A percentile compares a stretch with the other conserved stretches of the same genome.
Conservation (phyloP, 1,284 basidiomycete species). For the Leccinum subspadiceum region DNA sequence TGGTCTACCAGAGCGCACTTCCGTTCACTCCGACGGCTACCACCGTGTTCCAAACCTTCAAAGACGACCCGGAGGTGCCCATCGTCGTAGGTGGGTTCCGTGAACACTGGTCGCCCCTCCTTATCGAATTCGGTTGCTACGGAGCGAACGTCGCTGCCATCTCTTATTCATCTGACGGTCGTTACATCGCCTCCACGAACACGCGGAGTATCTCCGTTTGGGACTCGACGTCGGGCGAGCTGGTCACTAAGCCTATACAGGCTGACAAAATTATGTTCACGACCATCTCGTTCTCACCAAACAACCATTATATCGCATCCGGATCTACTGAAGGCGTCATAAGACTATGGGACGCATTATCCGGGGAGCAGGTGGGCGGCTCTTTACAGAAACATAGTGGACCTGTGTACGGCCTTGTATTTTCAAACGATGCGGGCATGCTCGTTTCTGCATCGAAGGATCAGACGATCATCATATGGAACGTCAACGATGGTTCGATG, state of each 20-base stretch:
- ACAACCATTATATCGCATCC: conserved; percentile 28
- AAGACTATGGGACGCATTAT: conserved; percentile 27
- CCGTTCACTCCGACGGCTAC: conserved; percentile 31
- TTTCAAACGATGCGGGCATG: conserved; percentile 27
- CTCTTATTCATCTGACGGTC: conserved; percentile 29
- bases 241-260: conserved; percentile 19
- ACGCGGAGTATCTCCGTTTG: conserved; percentile 23
- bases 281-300: conserved; percentile 27
- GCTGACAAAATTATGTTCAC: conserved; percentile 11
- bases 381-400: conserved; percentile 19
- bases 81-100: conserved; percentile 31
- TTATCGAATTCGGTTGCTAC: conserved; percentile 27
- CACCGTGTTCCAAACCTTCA: conserved; percentile 28
- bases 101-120: conserved; percentile 32
- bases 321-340: conserved; percentile 23
- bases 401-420: conserved; percentile 27
- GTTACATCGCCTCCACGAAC: conserved; percentile 31
- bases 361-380: conserved; percentile 21
- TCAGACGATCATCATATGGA: conserved; percentile 30
- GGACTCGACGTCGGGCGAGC: conserved; percentile 32
- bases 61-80: conserved; percentile 24
- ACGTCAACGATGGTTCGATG: conserved; percentile 17
- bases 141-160: conserved; percentile 18
- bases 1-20: conserved; percentile 34
- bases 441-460: conserved; percentile 32